Conservation (phyloP, 139 green algal genomes). For the Chloropicon primus region DNA sequence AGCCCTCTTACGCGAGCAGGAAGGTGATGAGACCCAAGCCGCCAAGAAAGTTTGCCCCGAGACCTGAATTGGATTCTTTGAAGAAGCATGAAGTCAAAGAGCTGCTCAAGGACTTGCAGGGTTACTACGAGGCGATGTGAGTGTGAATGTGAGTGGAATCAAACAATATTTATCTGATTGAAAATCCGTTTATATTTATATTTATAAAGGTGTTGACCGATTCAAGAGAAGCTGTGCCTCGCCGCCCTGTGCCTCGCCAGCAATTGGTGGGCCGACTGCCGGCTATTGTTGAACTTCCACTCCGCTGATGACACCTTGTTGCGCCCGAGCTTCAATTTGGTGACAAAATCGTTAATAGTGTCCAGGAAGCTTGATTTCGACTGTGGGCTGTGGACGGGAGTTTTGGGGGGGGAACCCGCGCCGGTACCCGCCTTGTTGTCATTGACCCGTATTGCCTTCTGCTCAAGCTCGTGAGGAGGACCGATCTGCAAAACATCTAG, state of each 20-base stretch:
- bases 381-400: not conserved
- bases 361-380: not conserved
- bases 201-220: too few relatives aligned
- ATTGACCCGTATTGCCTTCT: not conserved
- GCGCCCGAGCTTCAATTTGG: not conserved
- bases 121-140: too few relatives aligned
- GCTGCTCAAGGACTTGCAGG: too few relatives aligned
- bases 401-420: not conserved
- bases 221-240: too few relatives aligned
- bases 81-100: too few relatives aligned
- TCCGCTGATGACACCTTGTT: not conserved
- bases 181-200: too few relatives aligned
- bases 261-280: not conserved
- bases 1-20: too few relatives aligned
- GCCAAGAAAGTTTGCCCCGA: too few relatives aligned
- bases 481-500: not conserved
- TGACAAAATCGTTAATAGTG: not conserved
- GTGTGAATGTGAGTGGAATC: too few relatives aligned
- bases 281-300: not conserved
- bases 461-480: not conserved
- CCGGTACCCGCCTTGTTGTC: too few relatives aligned
- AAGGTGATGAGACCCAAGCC: not conserved
- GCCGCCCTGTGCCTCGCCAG: not conserved
- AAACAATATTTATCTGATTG: too few relatives aligned
- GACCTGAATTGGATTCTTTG: too few relatives aligned